Percentiles rank a stretch among this genome's conserved stretches.
These are phyloP conservation scores for Prunus salicina DNA, from an alignment of 306 rosid genomes.

Conservation along the genomic window DNA sequence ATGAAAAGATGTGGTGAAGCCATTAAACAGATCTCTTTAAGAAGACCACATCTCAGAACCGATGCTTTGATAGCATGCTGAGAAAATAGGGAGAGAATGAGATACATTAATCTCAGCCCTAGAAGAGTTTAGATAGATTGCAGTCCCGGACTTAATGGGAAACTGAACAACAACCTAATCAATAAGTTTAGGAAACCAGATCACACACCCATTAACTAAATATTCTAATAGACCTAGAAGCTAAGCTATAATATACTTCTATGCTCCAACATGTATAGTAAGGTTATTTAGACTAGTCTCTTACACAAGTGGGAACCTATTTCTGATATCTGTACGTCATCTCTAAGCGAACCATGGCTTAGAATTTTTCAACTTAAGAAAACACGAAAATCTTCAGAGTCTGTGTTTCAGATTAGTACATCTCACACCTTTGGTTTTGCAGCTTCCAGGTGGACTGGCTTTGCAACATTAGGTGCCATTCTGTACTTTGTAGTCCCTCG, in stretches of 20 bases:
- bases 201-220: background rate
- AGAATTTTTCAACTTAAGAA: background rate
- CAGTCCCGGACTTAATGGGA: background rate
- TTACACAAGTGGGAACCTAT: background rate
- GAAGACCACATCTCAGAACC: background rate
- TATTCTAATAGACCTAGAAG: background rate
- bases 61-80: background rate
- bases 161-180: background rate
- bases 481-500: conserved; percentile 29
- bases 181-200: background rate
- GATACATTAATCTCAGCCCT: background rate
- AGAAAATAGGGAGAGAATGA: background rate
- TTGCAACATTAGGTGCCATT: conserved; percentile 26
- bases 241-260: background rate
- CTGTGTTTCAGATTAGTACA: conserved; percentile 11
- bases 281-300: background rate
- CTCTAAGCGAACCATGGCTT: background rate
- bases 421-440: conserved; percentile 56
- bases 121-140: background rate
- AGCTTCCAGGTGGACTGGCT: conserved; percentile 35
- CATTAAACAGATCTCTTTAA: background rate
- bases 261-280: background rate
- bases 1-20: background rate
- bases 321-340: background rate
- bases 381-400: background rate